Evolutionary conservation across 2,329 filamentous ascomycete genomes (phyloP).

Genomic region (Drechmeria coniospora): DNA sequence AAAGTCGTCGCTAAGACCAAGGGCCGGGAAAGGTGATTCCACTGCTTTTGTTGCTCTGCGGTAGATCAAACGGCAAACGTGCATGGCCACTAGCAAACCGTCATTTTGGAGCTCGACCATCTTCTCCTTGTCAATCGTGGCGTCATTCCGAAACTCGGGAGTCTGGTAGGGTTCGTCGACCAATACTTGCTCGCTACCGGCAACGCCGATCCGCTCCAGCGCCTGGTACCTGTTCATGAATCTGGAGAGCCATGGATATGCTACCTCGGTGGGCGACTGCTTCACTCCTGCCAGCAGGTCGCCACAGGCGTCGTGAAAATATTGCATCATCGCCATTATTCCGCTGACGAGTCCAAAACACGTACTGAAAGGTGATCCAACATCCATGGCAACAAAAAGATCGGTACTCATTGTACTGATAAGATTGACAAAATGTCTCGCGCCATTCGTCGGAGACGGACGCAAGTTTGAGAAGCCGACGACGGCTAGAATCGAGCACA

Average conservation of each 20-base stretch:
- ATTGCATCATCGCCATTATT: slow-evolving; percentile 18
- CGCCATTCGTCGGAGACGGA: slow-evolving; percentile 8
- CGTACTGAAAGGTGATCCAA: slow-evolving; percentile 13
- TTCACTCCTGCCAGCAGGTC: background rate
- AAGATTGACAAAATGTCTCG: slow-evolving; percentile 26
- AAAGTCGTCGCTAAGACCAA: slow-evolving; percentile 19
- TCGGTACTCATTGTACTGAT: slow-evolving; percentile 18
- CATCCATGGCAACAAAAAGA: slow-evolving; percentile 20
- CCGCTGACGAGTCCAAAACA: slow-evolving; percentile 24
- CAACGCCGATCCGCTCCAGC: background rate
- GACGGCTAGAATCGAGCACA: slow-evolving; percentile 30
- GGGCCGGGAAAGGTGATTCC: slow-evolving; percentile 7
- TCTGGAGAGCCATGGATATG: background rate
- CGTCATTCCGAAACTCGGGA: background rate
- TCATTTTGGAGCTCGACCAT: slow-evolving; percentile 16
- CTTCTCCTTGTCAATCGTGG: background rate
- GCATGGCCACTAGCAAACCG: slow-evolving; percentile 24
- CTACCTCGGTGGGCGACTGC: background rate
- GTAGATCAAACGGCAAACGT: slow-evolving; percentile 24
- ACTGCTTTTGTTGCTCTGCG: slow-evolving; percentile 20
- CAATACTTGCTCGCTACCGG: too few relatives aligned
- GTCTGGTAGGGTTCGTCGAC: too few relatives aligned
- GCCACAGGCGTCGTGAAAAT: slow-evolving; percentile 25
- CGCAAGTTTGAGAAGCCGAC: slow-evolving; percentile 31
- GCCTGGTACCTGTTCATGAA: background rate